Conservation (phyloP, 1,139 yeast genomes). For the Yamadazyma triangularis region DNA sequence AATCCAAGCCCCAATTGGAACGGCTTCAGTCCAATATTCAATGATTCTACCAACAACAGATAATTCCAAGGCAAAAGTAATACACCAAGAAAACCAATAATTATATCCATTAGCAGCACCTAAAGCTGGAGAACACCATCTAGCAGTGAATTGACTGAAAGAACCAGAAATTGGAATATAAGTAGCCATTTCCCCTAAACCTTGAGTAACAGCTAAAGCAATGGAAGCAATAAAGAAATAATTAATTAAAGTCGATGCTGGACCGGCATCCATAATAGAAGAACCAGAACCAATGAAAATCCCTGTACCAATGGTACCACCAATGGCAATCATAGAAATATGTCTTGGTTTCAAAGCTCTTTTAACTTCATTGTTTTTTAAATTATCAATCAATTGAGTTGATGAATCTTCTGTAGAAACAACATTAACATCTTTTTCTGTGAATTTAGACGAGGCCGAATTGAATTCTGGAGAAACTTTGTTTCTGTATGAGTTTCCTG, state of each 20-base stretch:
- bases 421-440: conserved; percentile 10
- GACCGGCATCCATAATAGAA: conserved; percentile 60
- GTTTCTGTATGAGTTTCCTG: background rate
- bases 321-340: conserved; percentile 67
- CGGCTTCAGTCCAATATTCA: conserved; percentile 67
- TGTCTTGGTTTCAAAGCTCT: conserved; percentile 53
- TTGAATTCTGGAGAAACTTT: background rate
- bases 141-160: conserved; percentile 48
- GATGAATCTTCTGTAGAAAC: conserved; percentile 9
- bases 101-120: conserved; percentile 82
- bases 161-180: conserved; percentile 66
- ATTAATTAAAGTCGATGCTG: conserved; percentile 63
- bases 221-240: conserved; percentile 63
- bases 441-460: background rate
- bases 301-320: conserved; percentile 65
- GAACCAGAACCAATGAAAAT: conserved; percentile 56
- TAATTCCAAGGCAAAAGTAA: conserved; percentile 77
- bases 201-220: conserved; percentile 62
- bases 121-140: conserved; percentile 65
- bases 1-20: conserved; percentile 77
- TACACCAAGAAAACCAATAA: conserved; percentile 87
- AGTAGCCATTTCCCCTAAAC: conserved; percentile 75
- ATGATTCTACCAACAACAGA: conserved; percentile 77
- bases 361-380: conserved; percentile 18
- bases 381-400: conserved; percentile 9